phyloP scores from a whole-genome alignment of 75 land plant species.

The Picea sitchensis region DNA sequence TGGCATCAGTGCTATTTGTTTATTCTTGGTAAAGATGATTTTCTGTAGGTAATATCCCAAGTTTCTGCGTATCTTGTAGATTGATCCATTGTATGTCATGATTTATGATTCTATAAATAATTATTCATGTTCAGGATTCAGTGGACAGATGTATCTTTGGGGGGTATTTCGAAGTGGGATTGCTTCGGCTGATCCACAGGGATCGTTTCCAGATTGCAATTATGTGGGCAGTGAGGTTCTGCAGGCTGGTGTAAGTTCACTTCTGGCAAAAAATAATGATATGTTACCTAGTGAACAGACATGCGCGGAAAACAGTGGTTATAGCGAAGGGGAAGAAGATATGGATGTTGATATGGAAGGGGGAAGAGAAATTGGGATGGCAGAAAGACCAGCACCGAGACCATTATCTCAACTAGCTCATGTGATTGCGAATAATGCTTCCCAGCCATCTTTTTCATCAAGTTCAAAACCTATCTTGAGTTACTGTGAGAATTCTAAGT shows the following conservation, averaged over 20 bases:
- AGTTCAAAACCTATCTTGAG: neutral
- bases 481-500: neutral
- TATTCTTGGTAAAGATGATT: too few species aligned
- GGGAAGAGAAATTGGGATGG: slow-evolving; percentile 23
- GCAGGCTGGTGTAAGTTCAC: neutral
- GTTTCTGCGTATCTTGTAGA: neutral
- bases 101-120: neutral
- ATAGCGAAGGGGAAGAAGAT: slow-evolving; percentile 21
- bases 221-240: neutral
- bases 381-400: slow-evolving; percentile 22
- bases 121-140: slow-evolving; percentile 16
- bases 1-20: too few species aligned
- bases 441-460: neutral
- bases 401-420: slow-evolving; percentile 6
- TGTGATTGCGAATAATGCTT: neutral
- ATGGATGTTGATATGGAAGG: slow-evolving; percentile 43
- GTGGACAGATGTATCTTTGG: slow-evolving; percentile 29
- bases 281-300: neutral
- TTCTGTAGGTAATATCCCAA: neutral
- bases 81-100: neutral
- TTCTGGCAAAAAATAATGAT: neutral
- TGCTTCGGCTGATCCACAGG: neutral
- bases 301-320: slow-evolving; percentile 2
- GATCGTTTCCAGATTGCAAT: neutral
- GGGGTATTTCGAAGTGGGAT: slow-evolving; percentile 27